phyloP scores from a whole-genome alignment of 2,329 filamentous ascomycete genomes.

The Ceratocystis harringtonii region DNA sequence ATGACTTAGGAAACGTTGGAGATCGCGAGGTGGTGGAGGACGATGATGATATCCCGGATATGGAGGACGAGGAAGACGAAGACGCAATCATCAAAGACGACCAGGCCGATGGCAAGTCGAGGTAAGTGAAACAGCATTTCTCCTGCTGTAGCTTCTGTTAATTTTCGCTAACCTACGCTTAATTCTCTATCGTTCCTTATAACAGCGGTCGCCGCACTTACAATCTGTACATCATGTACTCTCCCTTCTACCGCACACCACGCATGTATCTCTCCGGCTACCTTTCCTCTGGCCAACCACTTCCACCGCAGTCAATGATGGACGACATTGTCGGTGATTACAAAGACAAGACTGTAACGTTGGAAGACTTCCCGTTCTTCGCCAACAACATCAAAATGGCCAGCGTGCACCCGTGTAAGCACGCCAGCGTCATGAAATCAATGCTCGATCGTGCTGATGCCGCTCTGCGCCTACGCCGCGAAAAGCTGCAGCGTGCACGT shows the following conservation, averaged over 20 bases:
- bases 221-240: slow-evolving; percentile 96
- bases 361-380: slow-evolving; percentile 95
- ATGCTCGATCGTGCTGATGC: slow-evolving; percentile 90
- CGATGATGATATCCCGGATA: slow-evolving; percentile 79
- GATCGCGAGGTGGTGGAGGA: slow-evolving; percentile 62
- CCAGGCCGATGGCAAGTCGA: slow-evolving; percentile 9
- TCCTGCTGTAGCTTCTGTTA: not conserved
- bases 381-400: slow-evolving; percentile 88
- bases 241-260: slow-evolving; percentile 89
- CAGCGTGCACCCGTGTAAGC: slow-evolving; percentile 91
- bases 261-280: slow-evolving; percentile 93
- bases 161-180: slow-evolving; percentile 16
- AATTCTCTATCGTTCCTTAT: not conserved
- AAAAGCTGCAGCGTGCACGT: slow-evolving; percentile 37
- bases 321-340: slow-evolving; percentile 93
- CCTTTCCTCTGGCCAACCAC: slow-evolving; percentile 59
- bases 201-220: slow-evolving; percentile 74
- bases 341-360: slow-evolving; percentile 95
- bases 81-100: slow-evolving; percentile 83
- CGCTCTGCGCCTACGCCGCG: slow-evolving; percentile 72
- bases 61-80: slow-evolving; percentile 96
- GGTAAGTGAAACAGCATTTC: not conserved
- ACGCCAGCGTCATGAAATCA: slow-evolving; percentile 95
- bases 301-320: slow-evolving; percentile 79
- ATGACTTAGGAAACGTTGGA: slow-evolving; percentile 75